Evolutionary conservation across 2,329 filamentous ascomycete genomes (phyloP).

Genomic region (Dactylonectria macrodidyma): DNA sequence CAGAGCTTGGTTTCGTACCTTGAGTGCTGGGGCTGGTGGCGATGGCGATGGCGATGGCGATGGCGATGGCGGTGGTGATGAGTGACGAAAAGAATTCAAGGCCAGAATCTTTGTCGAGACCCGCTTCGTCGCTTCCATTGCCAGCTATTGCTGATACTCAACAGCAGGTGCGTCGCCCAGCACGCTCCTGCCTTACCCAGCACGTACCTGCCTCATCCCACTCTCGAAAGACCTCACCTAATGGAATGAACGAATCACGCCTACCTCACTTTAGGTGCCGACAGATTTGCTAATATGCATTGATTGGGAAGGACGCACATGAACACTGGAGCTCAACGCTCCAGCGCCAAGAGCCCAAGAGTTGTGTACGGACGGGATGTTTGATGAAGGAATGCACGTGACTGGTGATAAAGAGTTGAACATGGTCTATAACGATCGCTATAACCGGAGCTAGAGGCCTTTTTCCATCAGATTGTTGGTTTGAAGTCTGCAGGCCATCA

Average conservation of each 20-base stretch:
- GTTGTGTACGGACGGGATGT: background rate
- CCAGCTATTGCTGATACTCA: background rate
- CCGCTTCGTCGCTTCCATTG: too few species aligned
- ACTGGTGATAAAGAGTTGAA: background rate
- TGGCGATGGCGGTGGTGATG: too few species aligned
- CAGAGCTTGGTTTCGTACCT: too few species aligned
- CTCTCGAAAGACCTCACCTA: background rate
- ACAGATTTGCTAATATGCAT: background rate
- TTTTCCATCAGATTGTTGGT: background rate
- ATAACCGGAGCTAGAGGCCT: background rate
- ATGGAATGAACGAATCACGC: background rate
- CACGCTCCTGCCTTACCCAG: background rate
- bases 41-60: too few species aligned
- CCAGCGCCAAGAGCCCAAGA: background rate
- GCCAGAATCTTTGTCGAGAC: too few species aligned
- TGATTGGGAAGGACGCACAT: background rate
- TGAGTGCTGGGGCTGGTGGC: too few species aligned
- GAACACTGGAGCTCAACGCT: background rate
- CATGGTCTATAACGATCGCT: background rate
- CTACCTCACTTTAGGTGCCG: background rate
- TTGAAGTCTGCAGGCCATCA: background rate
- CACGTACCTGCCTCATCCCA: background rate
- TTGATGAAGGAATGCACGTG: background rate
- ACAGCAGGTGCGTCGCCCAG: background rate
- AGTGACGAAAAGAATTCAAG: too few species aligned